Evolutionary conservation across 768 basidiomycete genomes (phyloP).

Genomic region (Russula ochroleuca): DNA sequence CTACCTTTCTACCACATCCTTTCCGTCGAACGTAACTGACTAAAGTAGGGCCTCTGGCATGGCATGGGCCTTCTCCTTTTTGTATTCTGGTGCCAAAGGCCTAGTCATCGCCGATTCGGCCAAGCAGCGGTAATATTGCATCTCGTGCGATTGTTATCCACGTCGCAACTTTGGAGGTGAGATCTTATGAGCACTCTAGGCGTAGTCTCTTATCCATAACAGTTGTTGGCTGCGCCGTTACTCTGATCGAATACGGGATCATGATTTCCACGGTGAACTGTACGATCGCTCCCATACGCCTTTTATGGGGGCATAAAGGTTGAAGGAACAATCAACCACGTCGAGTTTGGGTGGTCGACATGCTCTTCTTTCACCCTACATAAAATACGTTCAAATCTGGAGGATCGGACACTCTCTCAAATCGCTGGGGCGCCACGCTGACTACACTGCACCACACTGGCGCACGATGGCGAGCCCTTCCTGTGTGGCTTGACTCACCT

Average conservation of each 20-base stretch:
- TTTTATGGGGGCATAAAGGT: constrained; percentile 33
- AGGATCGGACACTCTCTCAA: not conserved
- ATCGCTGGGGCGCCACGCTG: too few relatives aligned
- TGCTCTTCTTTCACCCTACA: not conserved
- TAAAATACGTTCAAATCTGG: not conserved
- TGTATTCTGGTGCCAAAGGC: constrained; percentile 39
- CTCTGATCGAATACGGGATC: constrained; percentile 38
- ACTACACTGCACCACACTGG: too few relatives aligned
- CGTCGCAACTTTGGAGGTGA: constrained; percentile 49
- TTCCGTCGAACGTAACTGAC: constrained; percentile 40
- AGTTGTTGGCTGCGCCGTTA: constrained; percentile 43
- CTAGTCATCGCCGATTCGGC: constrained; percentile 44
- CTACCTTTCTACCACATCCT: constrained; percentile 27
- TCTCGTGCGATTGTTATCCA: constrained; percentile 48
- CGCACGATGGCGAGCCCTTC: too few relatives aligned
- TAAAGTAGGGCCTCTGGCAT: constrained; percentile 50
- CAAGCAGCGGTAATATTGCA: constrained; percentile 34
- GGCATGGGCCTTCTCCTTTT: constrained; percentile 43
- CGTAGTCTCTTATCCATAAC: constrained; percentile 34
- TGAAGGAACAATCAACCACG: constrained; percentile 24
- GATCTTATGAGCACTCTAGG: constrained; percentile 5
- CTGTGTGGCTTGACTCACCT: too few relatives aligned
- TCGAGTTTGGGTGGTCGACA: not conserved
- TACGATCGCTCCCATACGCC: constrained; percentile 32
- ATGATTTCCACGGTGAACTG: constrained; percentile 32